Conservation (phyloP, 129 eudicot species). For the Cynara cardunculus region DNA sequence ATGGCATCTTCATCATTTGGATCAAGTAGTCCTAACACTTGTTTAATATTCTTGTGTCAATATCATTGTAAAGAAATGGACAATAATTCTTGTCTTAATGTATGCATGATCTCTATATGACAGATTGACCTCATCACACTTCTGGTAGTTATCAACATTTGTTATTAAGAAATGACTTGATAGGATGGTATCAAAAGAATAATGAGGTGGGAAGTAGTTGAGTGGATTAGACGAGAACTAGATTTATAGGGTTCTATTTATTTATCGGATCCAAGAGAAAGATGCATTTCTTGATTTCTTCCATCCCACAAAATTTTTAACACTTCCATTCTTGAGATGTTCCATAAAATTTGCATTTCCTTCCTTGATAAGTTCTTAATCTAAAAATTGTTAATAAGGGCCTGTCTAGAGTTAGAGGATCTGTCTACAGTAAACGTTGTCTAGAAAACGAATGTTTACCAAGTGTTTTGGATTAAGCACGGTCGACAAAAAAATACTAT, state of each 20-base stretch:
- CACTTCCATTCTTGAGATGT: background rate
- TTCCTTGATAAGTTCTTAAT: background rate
- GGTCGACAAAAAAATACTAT: background rate
- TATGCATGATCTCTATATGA: background rate
- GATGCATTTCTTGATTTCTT: background rate
- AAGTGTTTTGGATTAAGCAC: background rate
- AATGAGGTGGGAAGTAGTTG: background rate
- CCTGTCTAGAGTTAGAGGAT: no score
- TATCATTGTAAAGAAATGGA: background rate
- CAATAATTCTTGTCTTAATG: background rate
- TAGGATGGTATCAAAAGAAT: background rate
- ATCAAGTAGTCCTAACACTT: background rate
- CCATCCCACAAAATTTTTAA: background rate
- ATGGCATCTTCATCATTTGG: background rate
- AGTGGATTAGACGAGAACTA: background rate
- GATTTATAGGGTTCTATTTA: background rate
- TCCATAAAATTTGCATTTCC: background rate
- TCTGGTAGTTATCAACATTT: background rate
- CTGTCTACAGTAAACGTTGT: no score
- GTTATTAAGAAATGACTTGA: background rate
- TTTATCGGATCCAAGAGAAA: background rate
- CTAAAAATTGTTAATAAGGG: background rate
- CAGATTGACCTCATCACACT: background rate
- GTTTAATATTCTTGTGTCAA: background rate
- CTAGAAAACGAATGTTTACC: background rate